Base-by-base conservation (phyloP, 129 eudicot species). In the Kitagawia praeruptora region DNA sequence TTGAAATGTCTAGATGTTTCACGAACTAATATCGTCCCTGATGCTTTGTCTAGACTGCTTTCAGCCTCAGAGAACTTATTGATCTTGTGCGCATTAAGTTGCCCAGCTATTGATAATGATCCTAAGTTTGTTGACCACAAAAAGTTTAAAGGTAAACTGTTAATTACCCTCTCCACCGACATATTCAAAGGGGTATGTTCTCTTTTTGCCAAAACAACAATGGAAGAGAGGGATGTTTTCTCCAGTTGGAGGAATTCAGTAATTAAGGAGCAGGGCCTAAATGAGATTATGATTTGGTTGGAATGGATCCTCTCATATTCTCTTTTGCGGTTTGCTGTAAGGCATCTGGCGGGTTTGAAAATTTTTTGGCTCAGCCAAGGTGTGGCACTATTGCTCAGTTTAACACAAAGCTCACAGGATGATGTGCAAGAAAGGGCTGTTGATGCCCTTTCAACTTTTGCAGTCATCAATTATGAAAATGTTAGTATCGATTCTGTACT, bases 341-440 rank as follows among this genome's bases (percentile, higher is more conserved):
- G 89, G 80, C 87, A 87, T 82, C 92, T 87, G 31, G 88, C 83
- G 10, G 93, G 96, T 73, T 84, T 92, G 71, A 94, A 95, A 86
- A 85, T 81, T 10, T 92, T 90, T 78, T 95, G 97, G 99, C 85
- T 91, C 67, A 86, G 74, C 75, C 96, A 95, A 82, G 97, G 97
- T 78, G 91, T 96, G 2, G 78, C 83, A 47, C 80, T 95, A 82
- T 85, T 95, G 82, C 93, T 95, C 14, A 86, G 77, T 81, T 85
- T 95, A 74, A 84, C 89, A 89, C 96, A 92, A 82, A 95, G 96
- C 76, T 74, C 81, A 46, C 91, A 95, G 77, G 99, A 92, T 81
- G 99, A 95, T 85, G 97, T 95, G 75, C 99, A 92, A 87, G 97
- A 95, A 82, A 89, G 91, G 75, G 92, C 93, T 34, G 96, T 96